A percentile compares a stretch with the other conserved stretches of the same genome.
phyloP scores from a whole-genome alignment of 1,139 yeast species.

The Debaryomyces fabryi region DNA sequence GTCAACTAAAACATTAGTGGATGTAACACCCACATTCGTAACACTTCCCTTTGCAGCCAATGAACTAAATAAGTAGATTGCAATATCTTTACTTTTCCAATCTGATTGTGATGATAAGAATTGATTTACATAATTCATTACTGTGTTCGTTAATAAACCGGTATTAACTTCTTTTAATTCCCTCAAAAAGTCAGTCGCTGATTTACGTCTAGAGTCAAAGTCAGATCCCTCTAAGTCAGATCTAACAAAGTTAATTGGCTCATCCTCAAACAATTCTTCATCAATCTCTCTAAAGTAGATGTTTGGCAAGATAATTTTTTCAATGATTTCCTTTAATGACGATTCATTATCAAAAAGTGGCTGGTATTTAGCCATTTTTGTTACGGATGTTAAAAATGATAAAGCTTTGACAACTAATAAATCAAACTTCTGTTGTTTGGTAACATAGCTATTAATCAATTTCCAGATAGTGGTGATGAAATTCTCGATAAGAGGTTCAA shows the following conservation, averaged over 20 bases:
- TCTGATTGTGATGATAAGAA: conserved; percentile 58
- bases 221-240: conserved; percentile 96
- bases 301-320: conserved; percentile 86
- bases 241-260: conserved; percentile 89
- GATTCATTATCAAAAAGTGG: conserved; percentile 64
- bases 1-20: conserved; percentile 82
- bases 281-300: conserved; percentile 82
- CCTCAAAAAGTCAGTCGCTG: conserved; percentile 87
- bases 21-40: conserved; percentile 84
- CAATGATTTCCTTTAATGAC: conserved; percentile 75
- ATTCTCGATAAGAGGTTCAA: conserved; percentile 71
- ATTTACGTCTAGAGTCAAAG: conserved; percentile 86
- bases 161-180: conserved; percentile 84
- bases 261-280: conserved; percentile 93
- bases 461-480: conserved; percentile 87
- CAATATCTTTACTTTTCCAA: conserved; percentile 89
- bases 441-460: conserved; percentile 61
- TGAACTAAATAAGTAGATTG: conserved; percentile 83
- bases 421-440: conserved; percentile 79
- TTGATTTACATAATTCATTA: conserved; percentile 72
- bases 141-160: conserved; percentile 69
- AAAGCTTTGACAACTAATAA: conserved; percentile 80
- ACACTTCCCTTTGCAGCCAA: conserved; percentile 89
- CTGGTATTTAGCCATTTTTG: conserved; percentile 64
- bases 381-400: conserved; percentile 80